Evolutionary conservation across 1,284 basidiomycete species (phyloP).

Genomic region (Kwoniella shivajii): DNA sequence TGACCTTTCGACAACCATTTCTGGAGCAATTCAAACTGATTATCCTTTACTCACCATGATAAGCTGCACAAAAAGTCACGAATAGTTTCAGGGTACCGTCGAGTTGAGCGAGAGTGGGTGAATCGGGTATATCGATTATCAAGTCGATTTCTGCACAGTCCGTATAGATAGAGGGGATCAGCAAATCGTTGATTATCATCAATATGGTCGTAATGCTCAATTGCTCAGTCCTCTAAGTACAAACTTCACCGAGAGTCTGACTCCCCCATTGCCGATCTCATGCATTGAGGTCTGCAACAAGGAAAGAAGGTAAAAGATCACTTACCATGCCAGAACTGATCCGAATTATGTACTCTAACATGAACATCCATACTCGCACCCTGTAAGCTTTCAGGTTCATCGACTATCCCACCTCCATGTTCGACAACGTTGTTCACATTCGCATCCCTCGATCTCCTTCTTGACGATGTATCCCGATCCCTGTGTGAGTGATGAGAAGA

Average conservation of each 20-base stretch:
- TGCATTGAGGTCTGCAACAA: not conserved
- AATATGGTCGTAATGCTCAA: too few relatives aligned
- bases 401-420: not conserved
- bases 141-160: conserved; percentile 73
- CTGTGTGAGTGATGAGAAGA: not conserved
- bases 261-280: too few relatives aligned
- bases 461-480: not conserved
- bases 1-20: too few relatives aligned
- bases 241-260: too few relatives aligned
- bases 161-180: too few relatives aligned
- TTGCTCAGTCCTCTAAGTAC: too few relatives aligned
- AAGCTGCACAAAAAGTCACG: conserved; percentile 73
- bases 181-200: too few relatives aligned
- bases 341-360: conserved; percentile 29
- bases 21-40: not conserved
- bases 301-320: not conserved
- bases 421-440: not conserved
- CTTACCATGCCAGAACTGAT: conserved; percentile 39
- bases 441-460: conserved; percentile 7
- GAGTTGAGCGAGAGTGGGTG: conserved; percentile 69
- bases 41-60: conserved; percentile 68
- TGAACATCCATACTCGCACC: conserved; percentile 33
- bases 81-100: conserved; percentile 77
- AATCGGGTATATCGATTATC: conserved; percentile 67
- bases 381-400: conserved; percentile 6